A percentile compares a stretch with the other conserved stretches of the same genome.
Evolutionary conservation across 108 stramenopile species (phyloP).

Genomic region (Pseudonitzschia pungens): DNA sequence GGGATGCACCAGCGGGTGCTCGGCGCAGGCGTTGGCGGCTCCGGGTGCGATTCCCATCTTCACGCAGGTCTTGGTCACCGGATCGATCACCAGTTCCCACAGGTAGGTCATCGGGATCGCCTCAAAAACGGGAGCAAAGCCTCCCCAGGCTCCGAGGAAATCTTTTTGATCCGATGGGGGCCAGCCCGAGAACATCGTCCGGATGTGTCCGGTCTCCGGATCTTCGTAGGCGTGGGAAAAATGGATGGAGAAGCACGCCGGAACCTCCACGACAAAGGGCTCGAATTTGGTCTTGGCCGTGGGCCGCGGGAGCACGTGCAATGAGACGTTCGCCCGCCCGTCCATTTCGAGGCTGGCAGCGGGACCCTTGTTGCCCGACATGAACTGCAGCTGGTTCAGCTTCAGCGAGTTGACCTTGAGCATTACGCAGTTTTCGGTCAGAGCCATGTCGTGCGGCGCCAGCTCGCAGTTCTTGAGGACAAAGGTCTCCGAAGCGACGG

Average conservation of each 20-base stretch:
- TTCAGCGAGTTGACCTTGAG: constrained; percentile 48
- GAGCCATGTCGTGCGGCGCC: constrained; percentile 62
- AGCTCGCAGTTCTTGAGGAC: constrained; percentile 32
- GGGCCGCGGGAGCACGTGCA: constrained; percentile 51
- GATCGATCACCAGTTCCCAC: constrained; percentile 61
- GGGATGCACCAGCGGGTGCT: constrained; percentile 57
- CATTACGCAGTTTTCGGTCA: constrained; percentile 55
- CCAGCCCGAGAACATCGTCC: constrained; percentile 62
- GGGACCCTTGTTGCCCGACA: constrained; percentile 48
- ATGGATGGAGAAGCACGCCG: constrained; percentile 63
- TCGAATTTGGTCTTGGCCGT: constrained; percentile 41
- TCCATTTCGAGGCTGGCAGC: constrained; percentile 57
- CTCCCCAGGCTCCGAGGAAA: constrained; percentile 73
- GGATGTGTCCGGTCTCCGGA: constrained; percentile 50
- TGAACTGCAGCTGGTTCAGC: constrained; percentile 45
- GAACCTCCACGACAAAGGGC: constrained; percentile 49
- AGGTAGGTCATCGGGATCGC: constrained; percentile 47
- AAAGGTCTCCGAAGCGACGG: constrained; percentile 38
- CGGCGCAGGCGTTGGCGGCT: constrained; percentile 45
- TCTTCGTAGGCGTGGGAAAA: constrained; percentile 68
- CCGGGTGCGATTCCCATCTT: constrained; percentile 46
- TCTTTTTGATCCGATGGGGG: constrained; percentile 56
- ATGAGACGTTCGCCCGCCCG: constrained; percentile 41
- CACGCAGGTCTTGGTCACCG: constrained; percentile 31
- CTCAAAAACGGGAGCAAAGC: constrained; percentile 54